Evolutionary conservation across 371 early-diverging fungal species (phyloP).

Genomic region (Mucor piriformis): DNA sequence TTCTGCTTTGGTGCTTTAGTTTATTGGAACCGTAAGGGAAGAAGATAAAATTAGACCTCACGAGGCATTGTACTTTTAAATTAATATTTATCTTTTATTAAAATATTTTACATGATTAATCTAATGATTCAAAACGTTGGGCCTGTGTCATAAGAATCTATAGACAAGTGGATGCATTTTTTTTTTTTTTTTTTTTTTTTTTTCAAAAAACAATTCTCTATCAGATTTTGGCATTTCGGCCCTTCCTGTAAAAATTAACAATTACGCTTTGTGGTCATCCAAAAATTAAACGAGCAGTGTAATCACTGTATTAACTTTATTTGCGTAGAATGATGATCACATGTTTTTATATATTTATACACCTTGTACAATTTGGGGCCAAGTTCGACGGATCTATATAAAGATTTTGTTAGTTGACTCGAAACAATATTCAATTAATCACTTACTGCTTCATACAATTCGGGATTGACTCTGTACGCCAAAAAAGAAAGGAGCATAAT

Average conservation of each 20-base stretch:
- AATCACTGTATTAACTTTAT: not conserved
- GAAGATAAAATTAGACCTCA: constrained; percentile 13
- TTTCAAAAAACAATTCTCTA: too few relatives aligned
- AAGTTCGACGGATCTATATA: constrained; percentile 57
- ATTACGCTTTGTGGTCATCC: too few relatives aligned
- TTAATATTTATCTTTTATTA: not conserved
- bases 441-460: constrained; percentile 55
- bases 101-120: too few relatives aligned
- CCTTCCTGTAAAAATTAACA: too few relatives aligned
- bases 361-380: constrained; percentile 65
- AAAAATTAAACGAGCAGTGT: not conserved
- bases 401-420: too few relatives aligned
- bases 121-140: too few relatives aligned
- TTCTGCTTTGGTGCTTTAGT: constrained; percentile 34
- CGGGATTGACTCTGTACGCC: constrained; percentile 53
- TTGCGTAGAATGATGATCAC: not conserved
- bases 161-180: too few relatives aligned
- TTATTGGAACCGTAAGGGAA: constrained; percentile 25
- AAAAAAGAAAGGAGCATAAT: not conserved
- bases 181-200: too few relatives aligned
- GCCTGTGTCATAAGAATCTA: too few relatives aligned
- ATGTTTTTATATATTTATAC: not conserved
- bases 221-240: too few relatives aligned
- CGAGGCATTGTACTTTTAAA: not conserved
- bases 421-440: not conserved